Evolutionary conservation across 768 basidiomycete genomes (phyloP).

Genomic region (Termitomyces sp.): DNA sequence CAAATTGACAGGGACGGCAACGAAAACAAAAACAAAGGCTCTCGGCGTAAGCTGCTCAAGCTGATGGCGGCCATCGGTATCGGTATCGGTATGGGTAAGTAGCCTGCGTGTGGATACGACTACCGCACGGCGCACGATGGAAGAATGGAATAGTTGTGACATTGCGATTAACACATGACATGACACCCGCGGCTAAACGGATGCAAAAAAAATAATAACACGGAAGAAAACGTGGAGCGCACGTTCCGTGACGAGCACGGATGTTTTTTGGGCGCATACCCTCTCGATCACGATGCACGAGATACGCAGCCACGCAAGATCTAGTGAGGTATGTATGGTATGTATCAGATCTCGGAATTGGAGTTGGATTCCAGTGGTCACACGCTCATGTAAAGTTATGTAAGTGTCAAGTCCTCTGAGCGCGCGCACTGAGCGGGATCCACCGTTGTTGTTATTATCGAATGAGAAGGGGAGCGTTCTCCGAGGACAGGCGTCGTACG

Average conservation of each 20-base stretch:
- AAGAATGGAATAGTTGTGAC: no score
- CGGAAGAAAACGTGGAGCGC: background rate
- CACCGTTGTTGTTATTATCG: background rate
- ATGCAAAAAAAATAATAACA: constrained; percentile 3
- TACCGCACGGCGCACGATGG: no score
- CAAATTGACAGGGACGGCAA: no score
- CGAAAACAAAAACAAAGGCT: no score
- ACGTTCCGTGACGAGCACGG: constrained; percentile 12
- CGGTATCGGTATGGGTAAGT: no score
- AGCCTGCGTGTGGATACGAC: no score
- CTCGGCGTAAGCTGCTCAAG: no score
- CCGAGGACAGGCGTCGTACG: background rate
- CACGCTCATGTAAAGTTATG: background rate
- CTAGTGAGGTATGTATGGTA: background rate
- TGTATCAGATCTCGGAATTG: background rate
- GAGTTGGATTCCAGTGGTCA: background rate
- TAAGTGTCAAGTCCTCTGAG: no score
- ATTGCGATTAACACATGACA: no score
- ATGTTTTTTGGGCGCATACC: background rate
- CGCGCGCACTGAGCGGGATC: constrained; percentile 6
- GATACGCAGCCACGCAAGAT: background rate
- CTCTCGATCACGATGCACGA: constrained; percentile 9
- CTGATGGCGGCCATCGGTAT: no score
- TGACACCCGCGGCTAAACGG: background rate
- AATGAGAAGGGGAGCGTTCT: no score